phyloP scores from a whole-genome alignment of 192 early-diverging fungal genomes.

The Phlyctochytrium bullatum region DNA sequence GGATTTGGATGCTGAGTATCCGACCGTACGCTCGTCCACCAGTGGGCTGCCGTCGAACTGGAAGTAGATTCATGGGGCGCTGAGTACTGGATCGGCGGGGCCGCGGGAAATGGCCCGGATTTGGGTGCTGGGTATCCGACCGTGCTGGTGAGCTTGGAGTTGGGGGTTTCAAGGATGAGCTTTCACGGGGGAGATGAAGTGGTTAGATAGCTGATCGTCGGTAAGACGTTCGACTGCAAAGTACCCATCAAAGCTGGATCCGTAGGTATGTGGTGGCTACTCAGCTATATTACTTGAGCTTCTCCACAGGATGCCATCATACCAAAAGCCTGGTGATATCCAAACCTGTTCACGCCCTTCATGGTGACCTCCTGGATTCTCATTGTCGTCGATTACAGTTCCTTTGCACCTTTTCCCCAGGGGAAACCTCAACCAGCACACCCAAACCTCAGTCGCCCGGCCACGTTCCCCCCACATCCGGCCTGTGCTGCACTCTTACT shows the following conservation, averaged over 20 bases:
- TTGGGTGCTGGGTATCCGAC: constrained; percentile 63
- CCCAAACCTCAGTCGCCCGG: too few relatives aligned
- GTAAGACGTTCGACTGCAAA: not conserved
- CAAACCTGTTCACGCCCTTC: too few relatives aligned
- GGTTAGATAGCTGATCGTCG: not conserved
- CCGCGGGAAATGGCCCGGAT: constrained; percentile 68
- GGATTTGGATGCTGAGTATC: not conserved
- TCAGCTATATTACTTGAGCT: too few relatives aligned
- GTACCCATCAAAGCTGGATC: not conserved
- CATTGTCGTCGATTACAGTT: not conserved
- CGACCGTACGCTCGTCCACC: constrained; percentile 14
- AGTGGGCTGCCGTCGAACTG: constrained; percentile 50
- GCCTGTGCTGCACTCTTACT: not conserved
- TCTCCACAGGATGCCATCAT: too few relatives aligned
- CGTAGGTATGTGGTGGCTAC: too few relatives aligned
- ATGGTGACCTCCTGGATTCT: too few relatives aligned
- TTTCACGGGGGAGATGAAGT: constrained; percentile 25
- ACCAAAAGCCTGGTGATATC: too few relatives aligned
- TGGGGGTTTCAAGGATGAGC: constrained; percentile 51
- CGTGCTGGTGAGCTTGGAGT: constrained; percentile 42
- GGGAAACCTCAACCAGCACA: too few relatives aligned
- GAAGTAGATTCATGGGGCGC: constrained; percentile 60
- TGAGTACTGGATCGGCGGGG: constrained; percentile 9
- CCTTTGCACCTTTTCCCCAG: too few relatives aligned
- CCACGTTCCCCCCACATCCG: not conserved